Conservation (phyloP, 2,329 filamentous ascomycete species). For the Pyrenophora tritici-repentis region DNA sequence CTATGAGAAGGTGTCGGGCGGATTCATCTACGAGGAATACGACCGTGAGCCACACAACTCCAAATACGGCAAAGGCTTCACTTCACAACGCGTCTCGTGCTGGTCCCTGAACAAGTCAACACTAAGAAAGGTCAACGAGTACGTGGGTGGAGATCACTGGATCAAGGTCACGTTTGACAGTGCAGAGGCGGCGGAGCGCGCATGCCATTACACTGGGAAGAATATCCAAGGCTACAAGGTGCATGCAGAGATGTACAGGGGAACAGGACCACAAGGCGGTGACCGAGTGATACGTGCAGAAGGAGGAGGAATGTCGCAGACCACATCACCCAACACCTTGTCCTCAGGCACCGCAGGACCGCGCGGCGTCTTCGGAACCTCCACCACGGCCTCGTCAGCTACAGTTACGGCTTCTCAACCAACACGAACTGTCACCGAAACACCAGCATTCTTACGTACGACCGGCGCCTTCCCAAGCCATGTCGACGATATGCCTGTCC, state of each 20-base stretch:
- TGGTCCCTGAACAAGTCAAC: conserved; percentile 72
- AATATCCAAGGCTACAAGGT: conserved; percentile 54
- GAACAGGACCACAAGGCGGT: conserved; percentile 49
- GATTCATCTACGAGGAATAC: conserved; percentile 91
- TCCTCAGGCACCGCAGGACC: conserved; percentile 40
- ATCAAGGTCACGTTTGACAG: conserved; percentile 65
- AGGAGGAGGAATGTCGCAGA: conserved; percentile 31
- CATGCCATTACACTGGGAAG: conserved; percentile 54
- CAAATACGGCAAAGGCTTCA: conserved; percentile 73
- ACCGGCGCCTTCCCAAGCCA: conserved; percentile 35
- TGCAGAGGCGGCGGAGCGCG: conserved; percentile 54
- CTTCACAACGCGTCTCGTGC: conserved; percentile 69
- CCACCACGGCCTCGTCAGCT: conserved; percentile 49
- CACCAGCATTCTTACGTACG: conserved; percentile 21
- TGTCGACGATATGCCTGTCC: conserved; percentile 19
- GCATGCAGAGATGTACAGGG: conserved; percentile 54
- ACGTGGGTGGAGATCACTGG: conserved; percentile 87
- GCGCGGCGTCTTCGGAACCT: conserved; percentile 33
- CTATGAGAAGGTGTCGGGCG: conserved; percentile 81
- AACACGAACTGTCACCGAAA: conserved; percentile 19
- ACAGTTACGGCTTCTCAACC: conserved; percentile 44
- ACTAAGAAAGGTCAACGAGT: conserved; percentile 77
- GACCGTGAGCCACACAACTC: conserved; percentile 78
- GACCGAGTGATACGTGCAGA: conserved; percentile 52
- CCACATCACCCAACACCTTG: conserved; percentile 43